Percentiles rank a stretch among this genome's conserved stretches.
Evolutionary conservation across 1,284 basidiomycete species (phyloP).

Genomic region (Cryptococcus sp.): DNA sequence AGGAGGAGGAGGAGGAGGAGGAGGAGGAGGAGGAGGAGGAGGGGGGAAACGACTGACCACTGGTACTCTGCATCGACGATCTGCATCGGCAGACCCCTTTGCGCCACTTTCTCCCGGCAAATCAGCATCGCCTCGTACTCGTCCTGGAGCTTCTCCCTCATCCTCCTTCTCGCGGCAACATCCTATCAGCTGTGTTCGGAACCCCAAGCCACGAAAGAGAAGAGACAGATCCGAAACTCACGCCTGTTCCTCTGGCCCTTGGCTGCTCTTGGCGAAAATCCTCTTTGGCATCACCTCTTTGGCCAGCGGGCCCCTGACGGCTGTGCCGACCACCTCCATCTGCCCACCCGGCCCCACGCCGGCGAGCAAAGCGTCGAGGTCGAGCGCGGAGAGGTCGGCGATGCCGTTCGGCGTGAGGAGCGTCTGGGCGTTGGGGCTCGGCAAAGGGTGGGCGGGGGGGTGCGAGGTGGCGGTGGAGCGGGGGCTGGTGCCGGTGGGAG

Average conservation of each 20-base stretch:
- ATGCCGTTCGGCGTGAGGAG: slow-evolving; percentile 11
- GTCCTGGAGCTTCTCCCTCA: slow-evolving; percentile 78
- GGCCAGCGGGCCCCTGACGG: slow-evolving; percentile 38
- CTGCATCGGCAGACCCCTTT: slow-evolving; percentile 94
- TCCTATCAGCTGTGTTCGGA: background rate
- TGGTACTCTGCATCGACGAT: slow-evolving; percentile 98
- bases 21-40: background rate
- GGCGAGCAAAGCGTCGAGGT: slow-evolving; percentile 36
- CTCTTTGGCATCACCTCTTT: slow-evolving; percentile 96
- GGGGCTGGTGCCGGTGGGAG: background rate
- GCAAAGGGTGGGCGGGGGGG: too few relatives aligned
- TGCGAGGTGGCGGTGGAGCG: background rate
- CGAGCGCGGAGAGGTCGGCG: slow-evolving; percentile 47
- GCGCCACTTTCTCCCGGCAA: slow-evolving; percentile 83
- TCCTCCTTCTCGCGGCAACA: slow-evolving; percentile 55
- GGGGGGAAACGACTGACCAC: slow-evolving; percentile 61
- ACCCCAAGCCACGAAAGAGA: background rate
- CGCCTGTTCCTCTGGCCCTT: slow-evolving; percentile 69
- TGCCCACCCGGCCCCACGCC: slow-evolving; percentile 45
- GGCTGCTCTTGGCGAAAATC: slow-evolving; percentile 88
- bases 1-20: background rate
- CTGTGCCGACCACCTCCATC: slow-evolving; percentile 34
- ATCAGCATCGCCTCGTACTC: slow-evolving; percentile 88
- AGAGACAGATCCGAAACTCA: slow-evolving; percentile 51
- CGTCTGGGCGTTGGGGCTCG: too few relatives aligned